Evolutionary conservation across 306 rosid species (phyloP).

Genomic region (Amphicarpaea edgeworthii): DNA sequence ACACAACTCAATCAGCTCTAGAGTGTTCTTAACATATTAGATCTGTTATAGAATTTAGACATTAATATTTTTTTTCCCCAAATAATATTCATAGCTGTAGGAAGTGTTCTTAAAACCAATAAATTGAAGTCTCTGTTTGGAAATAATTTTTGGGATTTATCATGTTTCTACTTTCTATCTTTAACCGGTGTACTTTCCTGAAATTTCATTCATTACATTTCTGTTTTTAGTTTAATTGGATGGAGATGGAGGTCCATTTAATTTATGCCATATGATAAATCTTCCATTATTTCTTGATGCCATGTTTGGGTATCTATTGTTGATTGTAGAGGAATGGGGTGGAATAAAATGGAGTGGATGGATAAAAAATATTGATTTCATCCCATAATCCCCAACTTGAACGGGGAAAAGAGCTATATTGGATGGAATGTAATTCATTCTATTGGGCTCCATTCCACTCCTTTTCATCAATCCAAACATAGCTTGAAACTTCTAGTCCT

Average conservation of each 20-base stretch:
- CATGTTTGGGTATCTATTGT: not conserved
- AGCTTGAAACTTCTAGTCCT: constrained; percentile 3
- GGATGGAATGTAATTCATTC: not conserved
- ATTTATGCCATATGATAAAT: not conserved
- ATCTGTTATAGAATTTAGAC: not conserved
- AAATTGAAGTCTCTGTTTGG: constrained; percentile 13
- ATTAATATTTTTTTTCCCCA: constrained; percentile 14
- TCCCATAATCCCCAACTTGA: not conserved
- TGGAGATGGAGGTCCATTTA: constrained; percentile 8
- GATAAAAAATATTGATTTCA: not conserved
- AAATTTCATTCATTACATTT: not conserved
- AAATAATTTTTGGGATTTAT: constrained; percentile 2
- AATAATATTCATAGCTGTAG: constrained; percentile 22
- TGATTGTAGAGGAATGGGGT: not conserved
- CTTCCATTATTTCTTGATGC: not conserved
- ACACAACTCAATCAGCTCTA: constrained; percentile 7
- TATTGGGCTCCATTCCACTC: not conserved
- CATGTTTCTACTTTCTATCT: constrained; percentile 7
- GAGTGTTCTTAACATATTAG: constrained; percentile 7
- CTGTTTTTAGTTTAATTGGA: not conserved
- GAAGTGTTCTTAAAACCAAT: constrained; percentile 24
- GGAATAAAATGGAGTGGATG: not conserved
- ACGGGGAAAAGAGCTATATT: not conserved
- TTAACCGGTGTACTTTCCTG: constrained; percentile 22
- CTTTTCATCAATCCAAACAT: not conserved